Percentiles rank a stretch among this genome's conserved stretches.
Evolutionary conservation across 768 basidiomycete genomes (phyloP).

Genomic region (Symmetrospora coprosmae): DNA sequence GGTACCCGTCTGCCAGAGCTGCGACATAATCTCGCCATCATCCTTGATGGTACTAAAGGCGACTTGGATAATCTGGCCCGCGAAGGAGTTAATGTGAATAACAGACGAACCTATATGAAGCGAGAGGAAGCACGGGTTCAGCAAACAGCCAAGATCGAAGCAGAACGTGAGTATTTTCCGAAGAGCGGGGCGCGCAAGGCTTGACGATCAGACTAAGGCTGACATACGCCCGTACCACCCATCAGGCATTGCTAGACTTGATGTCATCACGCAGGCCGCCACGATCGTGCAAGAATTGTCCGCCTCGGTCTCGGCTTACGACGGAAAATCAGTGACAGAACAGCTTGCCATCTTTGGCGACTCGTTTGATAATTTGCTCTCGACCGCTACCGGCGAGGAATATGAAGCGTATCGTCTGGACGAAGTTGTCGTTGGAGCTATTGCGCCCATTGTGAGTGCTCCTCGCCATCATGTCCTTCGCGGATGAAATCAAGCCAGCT

Average conservation of each 20-base stretch:
- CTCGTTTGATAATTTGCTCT: slow-evolving; percentile 47
- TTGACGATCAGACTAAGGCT: no score
- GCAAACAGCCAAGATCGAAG: not conserved
- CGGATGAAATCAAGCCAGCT: not conserved
- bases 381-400: slow-evolving; percentile 51
- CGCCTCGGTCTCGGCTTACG: not conserved
- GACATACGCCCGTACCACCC: not conserved
- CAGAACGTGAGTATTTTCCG: not conserved
- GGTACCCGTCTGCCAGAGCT: slow-evolving; percentile 84
- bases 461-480: not conserved
- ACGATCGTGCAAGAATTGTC: not conserved
- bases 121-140: slow-evolving; percentile 55
- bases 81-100: slow-evolving; percentile 71
- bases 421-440: slow-evolving; percentile 82
- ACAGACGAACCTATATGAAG: slow-evolving; percentile 57
- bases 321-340: not conserved
- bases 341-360: not conserved
- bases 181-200: no score
- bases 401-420: slow-evolving; percentile 68
- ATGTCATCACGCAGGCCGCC: not conserved
- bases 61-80: slow-evolving; percentile 77
- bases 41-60: slow-evolving; percentile 63
- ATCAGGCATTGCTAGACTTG: slow-evolving; percentile 15
- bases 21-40: slow-evolving; percentile 83
- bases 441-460: slow-evolving; percentile 54